Percentiles rank a stretch among this genome's conserved stretches.
Conservation (phyloP, 2,329 filamentous ascomycete genomes). For the Aphanoascus verrucosus region DNA sequence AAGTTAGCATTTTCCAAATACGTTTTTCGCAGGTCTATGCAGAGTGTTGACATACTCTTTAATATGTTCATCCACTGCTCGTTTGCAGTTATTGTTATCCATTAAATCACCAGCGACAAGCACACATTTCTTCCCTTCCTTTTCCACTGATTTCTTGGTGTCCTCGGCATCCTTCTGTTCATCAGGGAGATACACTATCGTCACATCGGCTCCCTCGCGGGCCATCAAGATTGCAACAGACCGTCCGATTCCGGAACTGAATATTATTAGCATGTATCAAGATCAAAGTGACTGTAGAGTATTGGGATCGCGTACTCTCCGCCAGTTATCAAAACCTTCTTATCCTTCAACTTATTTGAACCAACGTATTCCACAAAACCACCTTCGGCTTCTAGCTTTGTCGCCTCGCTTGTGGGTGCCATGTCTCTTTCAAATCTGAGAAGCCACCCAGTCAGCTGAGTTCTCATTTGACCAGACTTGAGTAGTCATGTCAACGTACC, state of each 20-base stretch:
- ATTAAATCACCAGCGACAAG: slow-evolving; percentile 42
- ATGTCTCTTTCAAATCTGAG: slow-evolving; percentile 19
- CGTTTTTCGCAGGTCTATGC: background rate
- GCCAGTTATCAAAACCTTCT: slow-evolving; percentile 46
- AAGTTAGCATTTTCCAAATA: background rate
- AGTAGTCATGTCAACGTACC: background rate
- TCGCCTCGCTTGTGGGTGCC: slow-evolving; percentile 26
- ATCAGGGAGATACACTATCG: slow-evolving; percentile 46
- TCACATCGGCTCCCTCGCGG: slow-evolving; percentile 47
- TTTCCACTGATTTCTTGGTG: slow-evolving; percentile 44
- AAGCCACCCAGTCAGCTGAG: background rate
- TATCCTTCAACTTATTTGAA: slow-evolving; percentile 41
- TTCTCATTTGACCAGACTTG: background rate
- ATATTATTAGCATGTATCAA: background rate
- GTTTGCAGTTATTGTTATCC: slow-evolving; percentile 41
- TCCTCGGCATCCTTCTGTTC: slow-evolving; percentile 48
- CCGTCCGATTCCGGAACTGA: slow-evolving; percentile 46
- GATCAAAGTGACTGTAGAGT: background rate
- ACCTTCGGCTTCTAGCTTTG: slow-evolving; percentile 24
- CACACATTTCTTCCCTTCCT: slow-evolving; percentile 40
- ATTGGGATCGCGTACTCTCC: slow-evolving; percentile 39
- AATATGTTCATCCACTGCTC: slow-evolving; percentile 45
- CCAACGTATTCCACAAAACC: slow-evolving; percentile 33
- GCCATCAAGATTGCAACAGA: slow-evolving; percentile 47
- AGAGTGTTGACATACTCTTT: slow-evolving; percentile 30